Conservation (phyloP, 768 basidiomycete genomes). For the Termitomyces sp. region DNA sequence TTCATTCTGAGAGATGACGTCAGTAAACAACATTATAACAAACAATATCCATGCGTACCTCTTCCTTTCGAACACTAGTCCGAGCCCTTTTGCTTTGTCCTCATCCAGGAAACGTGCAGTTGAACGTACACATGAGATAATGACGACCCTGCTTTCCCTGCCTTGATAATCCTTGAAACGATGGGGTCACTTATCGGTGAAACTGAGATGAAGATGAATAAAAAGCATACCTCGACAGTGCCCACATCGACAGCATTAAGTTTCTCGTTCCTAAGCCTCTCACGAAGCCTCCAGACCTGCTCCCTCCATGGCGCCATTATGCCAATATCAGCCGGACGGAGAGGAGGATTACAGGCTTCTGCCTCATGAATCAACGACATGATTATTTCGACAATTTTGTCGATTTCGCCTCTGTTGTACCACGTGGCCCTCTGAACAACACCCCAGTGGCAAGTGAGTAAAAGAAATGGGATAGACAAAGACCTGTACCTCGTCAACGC, state of each 20-base stretch:
- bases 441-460: background rate
- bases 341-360: slow-evolving; percentile 30
- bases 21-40: background rate
- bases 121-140: slow-evolving; percentile 46
- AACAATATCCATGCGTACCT: slow-evolving; percentile 23
- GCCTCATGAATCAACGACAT: slow-evolving; percentile 32
- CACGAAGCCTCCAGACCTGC: slow-evolving; percentile 47
- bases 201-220: background rate
- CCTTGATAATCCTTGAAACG: slow-evolving; percentile 42
- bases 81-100: slow-evolving; percentile 38
- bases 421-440: slow-evolving; percentile 36
- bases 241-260: slow-evolving; percentile 43
- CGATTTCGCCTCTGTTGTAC: slow-evolving; percentile 45
- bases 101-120: slow-evolving; percentile 42
- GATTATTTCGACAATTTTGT: slow-evolving; percentile 31
- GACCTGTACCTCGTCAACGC: slow-evolving; percentile 37
- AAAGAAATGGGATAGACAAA: background rate
- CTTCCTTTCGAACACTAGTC: slow-evolving; percentile 41
- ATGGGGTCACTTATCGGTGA: background rate
- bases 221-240: slow-evolving; percentile 37
- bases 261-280: slow-evolving; percentile 34
- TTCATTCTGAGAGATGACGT: slow-evolving; percentile 35
- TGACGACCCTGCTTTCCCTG: slow-evolving; percentile 43
- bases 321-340: slow-evolving; percentile 37
- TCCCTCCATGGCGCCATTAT: slow-evolving; percentile 50